Percentiles rank a stretch among this genome's conserved stretches.
Conservation (phyloP, 305 asterid species). For the Petunia hybrid region DNA sequence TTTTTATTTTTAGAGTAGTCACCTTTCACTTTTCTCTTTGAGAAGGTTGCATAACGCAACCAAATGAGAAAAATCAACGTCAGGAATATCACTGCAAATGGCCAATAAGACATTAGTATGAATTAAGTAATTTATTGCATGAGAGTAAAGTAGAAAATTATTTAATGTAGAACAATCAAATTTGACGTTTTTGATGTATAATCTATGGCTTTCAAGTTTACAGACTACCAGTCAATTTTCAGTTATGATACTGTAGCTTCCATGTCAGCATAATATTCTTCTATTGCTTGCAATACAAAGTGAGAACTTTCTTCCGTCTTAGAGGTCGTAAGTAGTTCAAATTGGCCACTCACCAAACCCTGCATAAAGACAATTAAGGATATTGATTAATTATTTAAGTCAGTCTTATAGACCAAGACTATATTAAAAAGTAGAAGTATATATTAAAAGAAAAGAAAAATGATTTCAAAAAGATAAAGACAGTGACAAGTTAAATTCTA, state of each 20-base stretch:
- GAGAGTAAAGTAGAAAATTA: not conserved
- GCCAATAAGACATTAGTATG: not conserved
- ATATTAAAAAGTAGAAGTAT: not conserved
- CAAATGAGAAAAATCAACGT: not conserved
- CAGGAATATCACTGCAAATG: not conserved
- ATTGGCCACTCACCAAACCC: not conserved
- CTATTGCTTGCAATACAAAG: not conserved
- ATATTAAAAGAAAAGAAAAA: not conserved
- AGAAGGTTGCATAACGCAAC: not conserved
- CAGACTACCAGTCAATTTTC: not conserved
- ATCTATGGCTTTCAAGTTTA: not conserved
- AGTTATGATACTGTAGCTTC: not conserved
- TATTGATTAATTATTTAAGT: no score
- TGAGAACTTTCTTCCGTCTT: slow-evolving; percentile 7
- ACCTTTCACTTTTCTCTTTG: not conserved
- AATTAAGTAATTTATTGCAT: not conserved
- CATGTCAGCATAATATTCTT: not conserved
- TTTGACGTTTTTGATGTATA: not conserved
- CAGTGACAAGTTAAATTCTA: not conserved
- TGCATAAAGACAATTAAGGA: not conserved
- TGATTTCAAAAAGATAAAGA: not conserved
- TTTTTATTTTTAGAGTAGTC: no score
- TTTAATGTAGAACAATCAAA: not conserved
- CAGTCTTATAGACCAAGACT: not conserved
- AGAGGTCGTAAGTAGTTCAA: not conserved